Base-by-base conservation (phyloP, 2,329 filamentous ascomycete species). In the Xylaria sp. region DNA sequence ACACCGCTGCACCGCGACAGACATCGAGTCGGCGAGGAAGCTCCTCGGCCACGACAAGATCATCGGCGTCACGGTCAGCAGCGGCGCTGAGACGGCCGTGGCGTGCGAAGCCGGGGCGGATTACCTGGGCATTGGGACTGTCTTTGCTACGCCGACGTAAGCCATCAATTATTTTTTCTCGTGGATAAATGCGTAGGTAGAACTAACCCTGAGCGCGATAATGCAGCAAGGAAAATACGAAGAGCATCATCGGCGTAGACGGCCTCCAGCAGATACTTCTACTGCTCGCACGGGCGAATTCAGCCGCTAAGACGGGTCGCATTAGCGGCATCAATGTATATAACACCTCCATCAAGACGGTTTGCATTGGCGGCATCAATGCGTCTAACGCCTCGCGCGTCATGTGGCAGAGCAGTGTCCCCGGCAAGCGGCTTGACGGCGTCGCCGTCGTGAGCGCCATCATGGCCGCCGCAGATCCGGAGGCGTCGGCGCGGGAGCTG, bases 341-440 rank as follows among this genome's bases (percentile, higher is more conserved):
- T 67, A 98, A 97, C 77, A 82, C 91, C 5, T 89, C 92, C n/a
- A n/a, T 89, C 3, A 87, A 85, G 43, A 87, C 92, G 6, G 94
- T 97, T 55, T 93, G 92, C 77, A 98, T 98, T 74, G 95, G 95
- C 66, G 94, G 94, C 65, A 89, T 98, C 80, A 95, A 96, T 78
- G 84, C 87, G 20, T 84, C 85, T 67, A 98, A 97, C 77, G 82
- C 91, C 5, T 89, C 92, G 70, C 85, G 90, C 28, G 89, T 97
- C 5, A 79, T 95, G 18, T 90, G 90, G 77, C 92, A 95, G 80
- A 91, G 89, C 66, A 75, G 76, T 15, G 75, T 84, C 0, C 76
- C n/a, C 18, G 75, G 78, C 2, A 93, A 92, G 76, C 77, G 80
- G 1, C 85, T 97, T 10, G 89, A 95, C 74, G 95, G 95, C 32